Percentiles rank a stretch among this genome's conserved stretches.
Evolutionary conservation across 257 asterid species (phyloP).

Genomic region (Gardenia jasminoides): DNA sequence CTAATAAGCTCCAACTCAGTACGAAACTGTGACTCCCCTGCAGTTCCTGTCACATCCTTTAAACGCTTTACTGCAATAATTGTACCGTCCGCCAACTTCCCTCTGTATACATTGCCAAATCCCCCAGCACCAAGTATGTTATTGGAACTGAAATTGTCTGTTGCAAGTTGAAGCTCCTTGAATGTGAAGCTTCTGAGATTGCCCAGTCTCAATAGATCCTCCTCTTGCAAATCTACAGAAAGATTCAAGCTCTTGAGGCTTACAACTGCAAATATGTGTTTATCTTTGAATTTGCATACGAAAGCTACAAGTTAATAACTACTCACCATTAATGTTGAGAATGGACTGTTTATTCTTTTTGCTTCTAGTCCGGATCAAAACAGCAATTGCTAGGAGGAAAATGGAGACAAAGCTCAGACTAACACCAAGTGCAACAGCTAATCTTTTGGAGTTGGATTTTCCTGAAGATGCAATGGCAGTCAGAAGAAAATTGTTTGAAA

Average conservation of each 20-base stretch:
- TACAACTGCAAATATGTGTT: neutral
- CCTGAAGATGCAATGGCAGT: constrained; percentile 30
- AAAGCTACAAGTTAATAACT: neutral
- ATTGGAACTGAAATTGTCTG: constrained; percentile 74
- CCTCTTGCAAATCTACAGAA: constrained; percentile 68
- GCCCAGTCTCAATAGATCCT: constrained; percentile 63
- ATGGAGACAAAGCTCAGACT: constrained; percentile 53
- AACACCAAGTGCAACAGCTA: constrained; percentile 70
- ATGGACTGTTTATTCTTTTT: constrained; percentile 54
- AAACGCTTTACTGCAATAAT: constrained; percentile 83
- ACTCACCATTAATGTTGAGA: constrained; percentile 55
- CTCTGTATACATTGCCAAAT: constrained; percentile 83
- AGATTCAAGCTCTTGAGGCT: constrained; percentile 10
- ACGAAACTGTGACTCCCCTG: constrained; percentile 82
- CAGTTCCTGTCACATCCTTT: constrained; percentile 70
- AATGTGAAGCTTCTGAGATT: constrained; percentile 78
- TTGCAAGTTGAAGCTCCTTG: constrained; percentile 84
- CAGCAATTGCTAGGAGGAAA: too few relatives aligned
- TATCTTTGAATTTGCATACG: neutral
- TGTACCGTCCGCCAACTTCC: constrained; percentile 61
- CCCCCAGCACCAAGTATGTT: constrained; percentile 97
- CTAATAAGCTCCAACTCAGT: constrained; percentile 88
- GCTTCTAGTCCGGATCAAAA: constrained; percentile 49
- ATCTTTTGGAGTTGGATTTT: constrained; percentile 46
- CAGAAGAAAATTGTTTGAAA: neutral